Evolutionary conservation across 768 basidiomycete genomes (phyloP).

Genomic region (Guyanaporus albipodus): DNA sequence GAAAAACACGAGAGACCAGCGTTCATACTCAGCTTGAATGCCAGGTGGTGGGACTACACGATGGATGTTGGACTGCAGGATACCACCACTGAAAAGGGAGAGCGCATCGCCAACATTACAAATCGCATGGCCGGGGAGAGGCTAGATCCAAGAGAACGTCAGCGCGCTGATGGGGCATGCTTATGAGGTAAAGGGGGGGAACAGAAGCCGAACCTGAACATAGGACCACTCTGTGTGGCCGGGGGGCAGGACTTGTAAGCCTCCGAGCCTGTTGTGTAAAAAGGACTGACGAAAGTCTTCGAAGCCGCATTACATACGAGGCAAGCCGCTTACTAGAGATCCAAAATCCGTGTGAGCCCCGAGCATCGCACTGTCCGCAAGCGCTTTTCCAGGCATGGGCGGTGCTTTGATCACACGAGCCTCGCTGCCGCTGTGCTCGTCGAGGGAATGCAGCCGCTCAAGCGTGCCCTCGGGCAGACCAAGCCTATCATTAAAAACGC

Average conservation of each 20-base stretch:
- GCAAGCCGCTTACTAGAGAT: constrained; percentile 45
- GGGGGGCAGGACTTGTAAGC: constrained; percentile 64
- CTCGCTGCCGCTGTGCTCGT: constrained; percentile 55
- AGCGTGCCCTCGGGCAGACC: constrained; percentile 50
- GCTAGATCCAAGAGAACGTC: constrained; percentile 26
- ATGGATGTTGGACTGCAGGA: constrained; percentile 61
- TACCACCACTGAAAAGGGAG: constrained; percentile 58
- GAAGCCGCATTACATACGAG: background rate
- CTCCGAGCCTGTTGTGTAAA: constrained; percentile 66
- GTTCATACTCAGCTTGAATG: constrained; percentile 44
- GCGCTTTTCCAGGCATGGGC: constrained; percentile 27
- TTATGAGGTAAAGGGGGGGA: constrained; percentile 31
- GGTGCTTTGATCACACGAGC: constrained; percentile 51
- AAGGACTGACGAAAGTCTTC: constrained; percentile 43
- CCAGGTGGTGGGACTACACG: constrained; percentile 63
- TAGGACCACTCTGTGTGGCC: constrained; percentile 64
- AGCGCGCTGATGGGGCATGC: constrained; percentile 36
- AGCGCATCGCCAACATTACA: constrained; percentile 65
- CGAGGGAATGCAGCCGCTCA: constrained; percentile 37
- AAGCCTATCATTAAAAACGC: constrained; percentile 54
- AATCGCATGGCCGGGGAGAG: constrained; percentile 52
- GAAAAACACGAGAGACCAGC: constrained; percentile 71
- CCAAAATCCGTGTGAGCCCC: constrained; percentile 74
- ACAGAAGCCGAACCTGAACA: constrained; percentile 41
- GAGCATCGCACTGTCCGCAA: constrained; percentile 39